Evolutionary conservation across 2,329 filamentous ascomycete species (phyloP).

Genomic region (Mycosphaerelloides madeirae): DNA sequence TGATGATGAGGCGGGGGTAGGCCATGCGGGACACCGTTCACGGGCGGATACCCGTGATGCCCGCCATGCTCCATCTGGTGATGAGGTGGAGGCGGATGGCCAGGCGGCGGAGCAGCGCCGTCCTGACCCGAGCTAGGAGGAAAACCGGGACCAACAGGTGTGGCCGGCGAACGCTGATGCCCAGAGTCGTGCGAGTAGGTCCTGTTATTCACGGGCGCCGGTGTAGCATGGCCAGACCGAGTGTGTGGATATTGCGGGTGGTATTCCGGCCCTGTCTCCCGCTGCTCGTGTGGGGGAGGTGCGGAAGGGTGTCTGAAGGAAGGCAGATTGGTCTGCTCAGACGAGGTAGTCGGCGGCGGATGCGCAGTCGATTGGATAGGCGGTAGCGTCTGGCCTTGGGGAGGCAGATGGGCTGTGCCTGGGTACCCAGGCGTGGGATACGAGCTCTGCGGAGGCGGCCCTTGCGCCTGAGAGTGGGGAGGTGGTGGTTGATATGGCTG

Average conservation of each 20-base stretch:
- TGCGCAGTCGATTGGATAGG: slow-evolving; percentile 25
- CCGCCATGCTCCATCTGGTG: slow-evolving; percentile 28
- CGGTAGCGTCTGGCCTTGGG: slow-evolving; percentile 20
- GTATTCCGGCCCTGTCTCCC: slow-evolving; percentile 16
- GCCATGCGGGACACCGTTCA: slow-evolving; percentile 24
- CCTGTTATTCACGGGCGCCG: slow-evolving; percentile 30
- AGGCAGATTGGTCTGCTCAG: slow-evolving; percentile 25
- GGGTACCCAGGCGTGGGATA: slow-evolving; percentile 5
- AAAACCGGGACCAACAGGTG: slow-evolving; percentile 27
- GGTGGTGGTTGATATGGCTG: slow-evolving; percentile 9
- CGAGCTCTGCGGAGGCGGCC: slow-evolving; percentile 14
- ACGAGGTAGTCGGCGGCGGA: slow-evolving; percentile 20
- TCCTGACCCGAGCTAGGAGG: slow-evolving; percentile 19
- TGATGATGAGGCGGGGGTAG: slow-evolving; percentile 19
- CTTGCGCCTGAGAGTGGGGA: slow-evolving; percentile 2
- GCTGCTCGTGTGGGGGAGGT: slow-evolving; percentile 24
- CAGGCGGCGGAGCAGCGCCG: slow-evolving; percentile 20
- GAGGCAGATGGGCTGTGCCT: slow-evolving; percentile 2
- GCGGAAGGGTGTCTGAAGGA: slow-evolving; percentile 24
- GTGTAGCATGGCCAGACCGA: slow-evolving; percentile 34
- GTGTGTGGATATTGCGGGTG: slow-evolving; percentile 27
- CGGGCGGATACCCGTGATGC: slow-evolving; percentile 29
- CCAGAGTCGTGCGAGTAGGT: slow-evolving; percentile 32
- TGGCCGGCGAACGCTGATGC: slow-evolving; percentile 31
- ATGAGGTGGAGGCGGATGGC: slow-evolving; percentile 17